These are phyloP conservation scores for Chloris gayana DNA, from an alignment of 176 grass and related monocot species.

Conservation along the genomic window DNA sequence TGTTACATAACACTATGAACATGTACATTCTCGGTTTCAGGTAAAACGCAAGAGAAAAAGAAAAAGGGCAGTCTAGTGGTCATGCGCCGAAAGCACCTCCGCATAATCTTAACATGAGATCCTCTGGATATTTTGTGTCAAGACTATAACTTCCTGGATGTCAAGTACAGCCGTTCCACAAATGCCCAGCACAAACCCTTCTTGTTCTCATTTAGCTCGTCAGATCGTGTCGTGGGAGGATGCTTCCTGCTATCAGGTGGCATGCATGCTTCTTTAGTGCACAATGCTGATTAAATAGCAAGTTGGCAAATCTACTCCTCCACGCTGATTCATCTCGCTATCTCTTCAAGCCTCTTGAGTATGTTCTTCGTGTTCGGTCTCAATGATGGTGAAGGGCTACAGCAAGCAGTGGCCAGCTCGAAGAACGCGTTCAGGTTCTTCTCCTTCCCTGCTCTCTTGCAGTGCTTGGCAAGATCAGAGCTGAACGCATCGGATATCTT, in stretches of 20 bases:
- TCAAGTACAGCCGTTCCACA: background rate
- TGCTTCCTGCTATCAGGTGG: background rate
- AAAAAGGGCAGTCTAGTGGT: background rate
- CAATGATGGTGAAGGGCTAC: constrained; percentile 73
- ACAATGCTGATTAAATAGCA: constrained; percentile 29
- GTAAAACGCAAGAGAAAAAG: constrained; percentile 9
- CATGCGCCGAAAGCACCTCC: background rate
- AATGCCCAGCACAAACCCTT: background rate
- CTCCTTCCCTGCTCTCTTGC: constrained; percentile 54
- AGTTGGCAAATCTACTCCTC: constrained; percentile 2
- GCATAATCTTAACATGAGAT: background rate
- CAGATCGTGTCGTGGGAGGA: background rate
- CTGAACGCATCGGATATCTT: constrained; percentile 71
- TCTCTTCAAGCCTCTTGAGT: constrained; percentile 63
- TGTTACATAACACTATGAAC: background rate
- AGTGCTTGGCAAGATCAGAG: constrained; percentile 58
- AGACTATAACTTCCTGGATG: constrained; percentile 5
- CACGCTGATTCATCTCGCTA: constrained; percentile 38
- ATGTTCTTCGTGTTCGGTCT: constrained; percentile 64
- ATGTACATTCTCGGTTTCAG: constrained; percentile 13
- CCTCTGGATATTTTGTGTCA: background rate
- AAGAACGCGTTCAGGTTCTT: constrained; percentile 55
- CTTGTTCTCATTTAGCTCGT: background rate
- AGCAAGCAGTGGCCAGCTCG: constrained; percentile 64
- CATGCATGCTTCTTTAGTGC: background rate